A percentile compares a stretch with the other conserved stretches of the same genome.
phyloP scores from a whole-genome alignment of 371 early-diverging fungal genomes.

The Mycotypha africana region DNA sequence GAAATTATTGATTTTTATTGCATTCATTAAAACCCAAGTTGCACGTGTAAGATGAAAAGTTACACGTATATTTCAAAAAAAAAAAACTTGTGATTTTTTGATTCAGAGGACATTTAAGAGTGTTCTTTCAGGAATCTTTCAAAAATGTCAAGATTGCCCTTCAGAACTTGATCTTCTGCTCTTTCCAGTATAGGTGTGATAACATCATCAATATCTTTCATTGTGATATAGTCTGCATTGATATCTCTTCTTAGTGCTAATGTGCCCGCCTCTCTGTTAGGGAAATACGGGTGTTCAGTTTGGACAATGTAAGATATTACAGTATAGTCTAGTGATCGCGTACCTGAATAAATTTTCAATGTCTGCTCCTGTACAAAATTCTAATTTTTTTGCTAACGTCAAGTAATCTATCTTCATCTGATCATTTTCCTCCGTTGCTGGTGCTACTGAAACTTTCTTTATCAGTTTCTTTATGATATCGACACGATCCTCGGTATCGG shows the following conservation, averaged over 20 bases:
- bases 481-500: conserved; percentile 44
- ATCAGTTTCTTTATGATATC: conserved; percentile 42
- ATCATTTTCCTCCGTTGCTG: conserved; percentile 9
- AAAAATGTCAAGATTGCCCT: conserved; percentile 21
- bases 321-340: not conserved
- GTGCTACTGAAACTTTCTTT: conserved; percentile 8
- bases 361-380: conserved; percentile 60
- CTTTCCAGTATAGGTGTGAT: conserved; percentile 18
- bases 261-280: conserved; percentile 50
- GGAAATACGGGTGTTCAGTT: not conserved
- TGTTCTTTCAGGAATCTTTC: conserved; percentile 26
- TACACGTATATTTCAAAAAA: too few species aligned
- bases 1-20: too few species aligned
- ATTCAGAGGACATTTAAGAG: too few species aligned
- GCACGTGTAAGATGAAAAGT: too few species aligned
- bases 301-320: not conserved
- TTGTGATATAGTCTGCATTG: conserved; percentile 10
- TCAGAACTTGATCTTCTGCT: conserved; percentile 22
- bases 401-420: too few species aligned
- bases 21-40: too few species aligned
- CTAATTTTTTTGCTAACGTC: conserved; percentile 40
- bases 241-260: conserved; percentile 40
- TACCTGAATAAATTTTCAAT: conserved; percentile 55
- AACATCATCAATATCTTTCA: conserved; percentile 15
- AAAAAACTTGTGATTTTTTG: too few species aligned